Base-by-base conservation (phyloP, 2,329 filamentous ascomycete species). In the Alternaria novae-zelandiae region DNA sequence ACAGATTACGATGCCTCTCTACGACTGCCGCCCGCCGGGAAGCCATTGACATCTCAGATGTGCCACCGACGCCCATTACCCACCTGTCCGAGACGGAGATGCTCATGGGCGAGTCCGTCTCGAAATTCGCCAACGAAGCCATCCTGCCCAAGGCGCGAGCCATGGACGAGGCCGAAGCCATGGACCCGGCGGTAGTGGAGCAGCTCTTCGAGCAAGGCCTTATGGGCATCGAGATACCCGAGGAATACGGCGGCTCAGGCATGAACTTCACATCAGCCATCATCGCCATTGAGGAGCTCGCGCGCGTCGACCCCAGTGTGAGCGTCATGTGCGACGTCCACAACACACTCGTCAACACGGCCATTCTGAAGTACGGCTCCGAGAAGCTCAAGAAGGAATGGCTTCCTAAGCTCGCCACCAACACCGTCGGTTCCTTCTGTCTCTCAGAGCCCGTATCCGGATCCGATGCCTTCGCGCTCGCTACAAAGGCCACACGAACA, bases 191-290 rank as follows among this genome's bases (percentile, higher is more conserved):
- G 2, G 82, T 99, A 8, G 91, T 99, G 6, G 94, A 97, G 84
- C 92, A 96, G 82, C 87, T 97, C 56, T 99, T 99, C 75, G 96
- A 99, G 84, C 94, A 98, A 79, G 96, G 96, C 0, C 85, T 99
- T 54, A 99, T 99, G 96, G 91, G 94, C 66, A 88, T 99, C 68
- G 96, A 99, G 84, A 97, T 99, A 61, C 95, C 96, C 15, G 96
- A 99, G 82, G 94, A 97, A 81, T 99, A 91, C 78, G 96, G 96
- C 64, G 96, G 96, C 65, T 93, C 95, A 0, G 96, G 94, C 72
- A 98, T 99, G 96, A 97, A 97, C 87, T 99, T 99, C 83, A 98
- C 96, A 1, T 85, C 94, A 1, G 95, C 94, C 65, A 97, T 99
- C 78, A 90, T 99, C 47, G 95, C 93, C 26, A 99, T 99, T 74